These are phyloP conservation scores for Sungouiozyma ichnusensis DNA, from an alignment of 805 yeast genomes.

Conservation along the genomic window DNA sequence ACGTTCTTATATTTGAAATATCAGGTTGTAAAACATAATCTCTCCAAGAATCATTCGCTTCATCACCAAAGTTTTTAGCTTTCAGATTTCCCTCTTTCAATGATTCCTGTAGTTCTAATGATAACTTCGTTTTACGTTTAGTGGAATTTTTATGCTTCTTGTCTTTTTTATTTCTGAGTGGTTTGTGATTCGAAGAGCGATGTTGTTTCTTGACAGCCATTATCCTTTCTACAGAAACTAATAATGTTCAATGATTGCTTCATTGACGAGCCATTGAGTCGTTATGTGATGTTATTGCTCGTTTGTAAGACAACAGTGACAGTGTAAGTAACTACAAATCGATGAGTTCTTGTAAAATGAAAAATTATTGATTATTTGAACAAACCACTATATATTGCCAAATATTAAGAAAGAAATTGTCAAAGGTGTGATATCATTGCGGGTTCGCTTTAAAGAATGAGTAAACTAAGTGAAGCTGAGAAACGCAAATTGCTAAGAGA, in stretches of 20 bases:
- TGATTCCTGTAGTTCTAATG: background rate
- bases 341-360: background rate
- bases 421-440: background rate
- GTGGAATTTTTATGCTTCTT: background rate
- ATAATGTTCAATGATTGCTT: too few relatives aligned
- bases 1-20: slow-evolving; percentile 8
- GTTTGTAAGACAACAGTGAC: too few relatives aligned
- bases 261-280: too few relatives aligned
- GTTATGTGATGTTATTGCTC: too few relatives aligned
- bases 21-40: slow-evolving; percentile 38
- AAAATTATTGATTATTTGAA: background rate
- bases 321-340: too few relatives aligned
- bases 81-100: background rate
- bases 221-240: slow-evolving; percentile 7
- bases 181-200: background rate
- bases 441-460: slow-evolving; percentile 28
- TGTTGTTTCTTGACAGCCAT: background rate
- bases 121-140: background rate
- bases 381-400: background rate
- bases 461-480: slow-evolving; percentile 43
- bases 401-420: background rate
- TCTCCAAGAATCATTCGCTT: slow-evolving; percentile 42
- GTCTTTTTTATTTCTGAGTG: background rate
- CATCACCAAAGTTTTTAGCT: background rate
- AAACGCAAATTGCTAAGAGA: slow-evolving; percentile 49